Base-by-base conservation (phyloP, 352 stramenopile species). In the Globisporangium perplexum region DNA sequence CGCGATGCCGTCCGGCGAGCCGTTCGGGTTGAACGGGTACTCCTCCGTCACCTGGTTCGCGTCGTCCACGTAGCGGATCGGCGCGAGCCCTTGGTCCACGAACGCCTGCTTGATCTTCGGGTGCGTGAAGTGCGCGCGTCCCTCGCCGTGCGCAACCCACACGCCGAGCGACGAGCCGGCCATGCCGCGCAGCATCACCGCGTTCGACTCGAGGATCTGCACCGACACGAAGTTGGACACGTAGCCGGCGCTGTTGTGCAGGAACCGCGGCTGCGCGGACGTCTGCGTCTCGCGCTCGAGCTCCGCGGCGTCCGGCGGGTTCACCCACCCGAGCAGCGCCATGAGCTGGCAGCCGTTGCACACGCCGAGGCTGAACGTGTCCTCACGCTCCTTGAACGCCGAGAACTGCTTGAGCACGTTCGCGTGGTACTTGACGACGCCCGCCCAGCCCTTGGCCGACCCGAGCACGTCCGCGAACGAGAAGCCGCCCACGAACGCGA, bases 321-420 rank as follows among this genome's bases (percentile, higher is more conserved):
- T 77, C 41, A 99, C 89, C 95, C 96, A 99, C 41, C 97, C 97
- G 18, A 99, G 87, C 33, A 99, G 74, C 36, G 96, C 96, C 95
- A 99, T 99, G 39, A 99, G 92, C 78, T 99, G 97, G 74, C 97
- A 99, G 39, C 97, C 97, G 69, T 99, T 99, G 76, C 97, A 99
- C 0, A 99, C 89, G 51, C 97, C 97, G 18, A 99, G 90, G 71
- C 88, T 98, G 77, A 99, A 99, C 20, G 97, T 99, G 77, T 99
- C 94, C 28, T 85, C 65, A 55, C 96, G 90, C 17, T 86, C 86
- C 47, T 90, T 88, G 80, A 99, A 99, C 6, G 83, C 82, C 55
- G 98, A 60, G 63, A 99, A 99, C 77, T 99, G 94, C 64, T 95
- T 79, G 44, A 96, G 88, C 17, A 99, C 82, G 63, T 93, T 85